Base-by-base conservation (phyloP, 441 rosid species). In the Gossypium schwendimanii region DNA sequence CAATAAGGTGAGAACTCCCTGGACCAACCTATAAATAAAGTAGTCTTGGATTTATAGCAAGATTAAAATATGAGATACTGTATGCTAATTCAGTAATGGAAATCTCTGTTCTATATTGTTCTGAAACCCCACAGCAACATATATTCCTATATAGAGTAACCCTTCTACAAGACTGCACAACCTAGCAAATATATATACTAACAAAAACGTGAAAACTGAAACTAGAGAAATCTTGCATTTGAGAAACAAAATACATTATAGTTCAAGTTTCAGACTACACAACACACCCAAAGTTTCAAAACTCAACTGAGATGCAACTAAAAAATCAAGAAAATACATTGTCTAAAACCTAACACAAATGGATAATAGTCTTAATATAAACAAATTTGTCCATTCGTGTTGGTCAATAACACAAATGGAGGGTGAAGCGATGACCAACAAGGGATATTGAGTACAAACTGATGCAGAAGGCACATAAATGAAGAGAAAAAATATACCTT, bases 401-500 rank as follows among this genome's bases (percentile, higher is more conserved):
- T 17, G 6, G 12, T 0, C 11, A 41, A 28, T 4, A 28, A 28
- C 33, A 28, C 33, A 0, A 14, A 8, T 3, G 15, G 2, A 66
- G 44, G 20, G 58, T 23, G 20, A 66, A 65, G 36, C n/a, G 23
- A 12, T 11, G 36, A 23, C 26, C 50, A 28, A 2, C 6, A 47
- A 20, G 44, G 18, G 9, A 45, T 14, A 63, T 18, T 55, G 41
- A 61, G 31, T 15, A 12, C 15, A 33, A 72, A 21, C 18, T 18
- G 23, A 72, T 7, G 9, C 33, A 41, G n/a, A 44, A 58, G 7
- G 54, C 24, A n/a, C 12, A 20, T 36, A 28, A 15, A 62, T 11
- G 45, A 75, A 72, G 62, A 60, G 31, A 61, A 63, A 21, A 76
- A 70, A 69, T 53, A 76, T 87, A 91, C 95, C 93, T 58, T 80